These are phyloP conservation scores for Pythium aristosporum DNA, from an alignment of 352 stramenopile genomes.

Conservation along the genomic window DNA sequence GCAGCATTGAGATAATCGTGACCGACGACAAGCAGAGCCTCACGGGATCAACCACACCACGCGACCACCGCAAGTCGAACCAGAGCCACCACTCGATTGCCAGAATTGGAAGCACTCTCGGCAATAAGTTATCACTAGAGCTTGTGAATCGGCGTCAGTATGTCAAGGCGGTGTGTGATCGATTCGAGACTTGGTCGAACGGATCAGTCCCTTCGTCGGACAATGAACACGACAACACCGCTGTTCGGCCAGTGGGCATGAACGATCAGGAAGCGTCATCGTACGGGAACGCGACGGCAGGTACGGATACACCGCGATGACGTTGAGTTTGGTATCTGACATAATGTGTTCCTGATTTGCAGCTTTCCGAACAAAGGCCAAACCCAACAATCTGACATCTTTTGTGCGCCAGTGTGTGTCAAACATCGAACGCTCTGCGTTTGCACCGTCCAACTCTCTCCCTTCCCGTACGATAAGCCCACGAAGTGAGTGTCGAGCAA, in stretches of 20 bases:
- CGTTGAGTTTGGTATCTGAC: neutral
- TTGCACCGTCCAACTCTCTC: neutral
- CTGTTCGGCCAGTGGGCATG: neutral
- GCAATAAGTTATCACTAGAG: slow-evolving; percentile 15
- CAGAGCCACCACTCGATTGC: neutral
- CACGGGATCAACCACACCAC: neutral
- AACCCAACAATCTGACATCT: slow-evolving; percentile 64
- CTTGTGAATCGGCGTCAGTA: slow-evolving; percentile 26
- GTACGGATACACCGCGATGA: neutral
- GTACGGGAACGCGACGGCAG: slow-evolving; percentile 1
- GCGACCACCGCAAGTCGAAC: neutral
- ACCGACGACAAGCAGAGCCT: slow-evolving; percentile 25
- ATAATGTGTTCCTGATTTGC: neutral
- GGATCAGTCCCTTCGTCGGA: neutral
- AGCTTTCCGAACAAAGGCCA: slow-evolving; percentile 22
- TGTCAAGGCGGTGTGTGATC: slow-evolving; percentile 21
- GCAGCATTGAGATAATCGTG: slow-evolving; percentile 54
- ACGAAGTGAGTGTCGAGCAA: slow-evolving; percentile 1
- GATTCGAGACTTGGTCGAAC: slow-evolving; percentile 24
- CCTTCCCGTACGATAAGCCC: slow-evolving; percentile 8
- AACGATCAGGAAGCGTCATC: neutral
- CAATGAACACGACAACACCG: neutral
- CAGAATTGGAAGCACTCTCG: slow-evolving; percentile 8
- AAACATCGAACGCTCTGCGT: slow-evolving; percentile 45
- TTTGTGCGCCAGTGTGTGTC: slow-evolving; percentile 66